Base-by-base conservation (phyloP, 148 eudicot genomes). In the Amaranthus hypochondriacus region DNA sequence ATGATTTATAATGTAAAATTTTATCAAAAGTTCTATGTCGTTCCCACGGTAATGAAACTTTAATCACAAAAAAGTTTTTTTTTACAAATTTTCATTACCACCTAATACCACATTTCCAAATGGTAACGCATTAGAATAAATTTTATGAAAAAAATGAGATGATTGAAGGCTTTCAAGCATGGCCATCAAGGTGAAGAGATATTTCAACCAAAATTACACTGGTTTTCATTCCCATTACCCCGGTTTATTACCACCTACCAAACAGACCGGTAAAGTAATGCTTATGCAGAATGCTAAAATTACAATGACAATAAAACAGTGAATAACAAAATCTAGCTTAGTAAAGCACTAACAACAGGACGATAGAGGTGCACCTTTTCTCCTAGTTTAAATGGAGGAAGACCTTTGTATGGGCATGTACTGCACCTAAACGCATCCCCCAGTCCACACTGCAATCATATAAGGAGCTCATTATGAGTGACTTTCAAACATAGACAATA, bases 371-470 rank as follows among this genome's bases (percentile, higher is more conserved):
- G 60, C 51, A 94, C 98, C 98, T 95, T 95, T 81, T 95, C 93
- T 46, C 98, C 97, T 42, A 86, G 86, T 80, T 95, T 90, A 74
- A 95, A 92, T 7, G 93, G 84, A 66, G 97, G 90, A 49, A 92
- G 91, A 77, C 98, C 98, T 81, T 83, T 95, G 79, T 92, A 95
- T 73, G 98, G 98, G 77, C 97, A 90, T 68, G 96, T 85, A 77
- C 89, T 57, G 73, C 98, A 95, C 75, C 98, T 80, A 74, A 95
- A 95, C 56, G 98, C 98, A 87, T 95, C 97, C 72, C 97, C 98
- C 5, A 92, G 84, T 71, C 96, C 97, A 80, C 98, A 95, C 92
- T 92, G 88, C 42, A 59, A 61, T 56, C 28, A 51, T 28, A 28
- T 53, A 66, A 14, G 68, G 56, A 50, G 56, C 10, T 9, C 55